phyloP scores from a whole-genome alignment of 495 filamentous ascomycete genomes.

The Penicillium chermesinum region DNA sequence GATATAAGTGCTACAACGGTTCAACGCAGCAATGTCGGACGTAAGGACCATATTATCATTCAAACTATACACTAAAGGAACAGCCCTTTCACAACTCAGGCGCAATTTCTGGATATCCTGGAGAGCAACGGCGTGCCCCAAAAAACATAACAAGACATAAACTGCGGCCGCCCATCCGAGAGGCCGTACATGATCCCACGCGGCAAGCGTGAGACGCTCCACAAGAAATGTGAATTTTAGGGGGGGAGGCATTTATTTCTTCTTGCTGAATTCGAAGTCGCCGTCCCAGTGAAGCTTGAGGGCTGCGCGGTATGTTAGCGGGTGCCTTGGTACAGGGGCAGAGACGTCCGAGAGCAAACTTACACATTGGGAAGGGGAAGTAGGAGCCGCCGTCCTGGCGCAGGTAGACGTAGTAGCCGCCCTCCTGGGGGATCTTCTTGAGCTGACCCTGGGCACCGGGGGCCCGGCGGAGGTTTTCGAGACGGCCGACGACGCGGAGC shows the following conservation, averaged over 20 bases:
- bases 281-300: slow-evolving; percentile 32
- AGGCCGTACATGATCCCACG: slow-evolving; percentile 7
- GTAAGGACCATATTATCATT: background rate
- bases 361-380: slow-evolving; percentile 69
- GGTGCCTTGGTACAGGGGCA: background rate
- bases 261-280: slow-evolving; percentile 15
- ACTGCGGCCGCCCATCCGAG: slow-evolving; percentile 5
- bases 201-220: background rate
- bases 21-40: background rate
- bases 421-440: slow-evolving; percentile 61
- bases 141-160: slow-evolving; percentile 16
- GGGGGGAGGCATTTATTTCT: slow-evolving; percentile 7
- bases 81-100: slow-evolving; percentile 3
- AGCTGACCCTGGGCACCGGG: slow-evolving; percentile 64
- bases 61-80: slow-evolving; percentile 12
- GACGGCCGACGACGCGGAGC: slow-evolving; percentile 51
- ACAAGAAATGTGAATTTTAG: background rate
- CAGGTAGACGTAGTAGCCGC: slow-evolving; percentile 64
- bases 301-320: slow-evolving; percentile 9
- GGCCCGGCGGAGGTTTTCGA: slow-evolving; percentile 61
- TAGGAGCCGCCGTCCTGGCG: slow-evolving; percentile 66
- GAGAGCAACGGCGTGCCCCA: slow-evolving; percentile 5
- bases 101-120: slow-evolving; percentile 20
- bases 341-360: slow-evolving; percentile 16
- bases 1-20: too few relatives aligned